Evolutionary conservation across 2,329 filamentous ascomycete genomes (phyloP).

Genomic region (Trichocomaceae sp.): DNA sequence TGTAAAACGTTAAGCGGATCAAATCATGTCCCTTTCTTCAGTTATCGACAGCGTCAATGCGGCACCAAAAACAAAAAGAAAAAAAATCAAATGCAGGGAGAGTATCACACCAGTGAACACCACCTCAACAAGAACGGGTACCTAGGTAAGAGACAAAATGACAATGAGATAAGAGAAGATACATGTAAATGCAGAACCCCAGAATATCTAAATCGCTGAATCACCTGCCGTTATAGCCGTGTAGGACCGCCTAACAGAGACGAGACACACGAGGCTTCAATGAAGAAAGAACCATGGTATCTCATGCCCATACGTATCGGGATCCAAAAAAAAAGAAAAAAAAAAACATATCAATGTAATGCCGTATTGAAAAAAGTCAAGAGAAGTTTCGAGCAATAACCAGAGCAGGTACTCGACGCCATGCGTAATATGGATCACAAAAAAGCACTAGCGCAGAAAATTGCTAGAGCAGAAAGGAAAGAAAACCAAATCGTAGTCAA

Average conservation of each 20-base stretch:
- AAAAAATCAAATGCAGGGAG: not conserved
- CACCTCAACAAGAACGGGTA: not conserved
- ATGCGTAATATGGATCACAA: slow-evolving; percentile 7
- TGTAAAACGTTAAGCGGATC: not conserved
- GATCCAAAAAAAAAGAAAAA: no score
- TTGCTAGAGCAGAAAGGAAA: not conserved
- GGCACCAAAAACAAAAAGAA: not conserved
- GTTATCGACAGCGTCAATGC: not conserved
- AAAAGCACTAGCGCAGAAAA: not conserved
- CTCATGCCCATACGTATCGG: not conserved
- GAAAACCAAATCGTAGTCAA: slow-evolving; percentile 4
- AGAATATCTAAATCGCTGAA: slow-evolving; percentile 11
- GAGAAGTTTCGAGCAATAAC: not conserved
- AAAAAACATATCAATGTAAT: slow-evolving; percentile 12
- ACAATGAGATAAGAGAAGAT: slow-evolving; percentile 4
- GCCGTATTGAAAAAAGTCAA: slow-evolving; percentile 7
- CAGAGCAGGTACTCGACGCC: slow-evolving; percentile 8
- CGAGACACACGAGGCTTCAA: slow-evolving; percentile 8
- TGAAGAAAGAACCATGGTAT: slow-evolving; percentile 10
- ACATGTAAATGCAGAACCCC: slow-evolving; percentile 10
- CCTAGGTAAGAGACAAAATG: not conserved
- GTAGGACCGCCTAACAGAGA: slow-evolving; percentile 1
- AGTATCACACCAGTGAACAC: slow-evolving; percentile 7
- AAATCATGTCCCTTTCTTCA: not conserved
- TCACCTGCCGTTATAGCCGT: slow-evolving; percentile 10